phyloP scores from a whole-genome alignment of 225 moss, liverwort and hornwort species.

The Thuidium tamariscinum region DNA sequence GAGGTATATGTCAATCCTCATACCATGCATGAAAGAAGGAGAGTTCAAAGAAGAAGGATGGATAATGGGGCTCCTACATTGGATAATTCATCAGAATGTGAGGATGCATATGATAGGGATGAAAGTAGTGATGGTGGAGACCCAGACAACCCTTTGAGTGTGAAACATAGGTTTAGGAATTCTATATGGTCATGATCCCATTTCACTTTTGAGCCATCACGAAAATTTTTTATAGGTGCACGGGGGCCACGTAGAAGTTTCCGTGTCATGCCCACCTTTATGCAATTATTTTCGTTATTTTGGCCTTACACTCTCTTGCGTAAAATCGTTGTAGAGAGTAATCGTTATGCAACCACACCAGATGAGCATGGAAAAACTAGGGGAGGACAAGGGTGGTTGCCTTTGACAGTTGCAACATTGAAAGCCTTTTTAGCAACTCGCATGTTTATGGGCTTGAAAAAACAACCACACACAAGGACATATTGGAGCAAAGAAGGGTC shows the following conservation, averaged over 20 bases:
- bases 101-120: neutral
- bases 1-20: too few relatives aligned
- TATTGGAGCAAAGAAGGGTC: too few relatives aligned
- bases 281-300: too few relatives aligned
- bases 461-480: too few relatives aligned
- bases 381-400: too few relatives aligned
- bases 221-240: fast-evolving
- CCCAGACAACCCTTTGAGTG: neutral
- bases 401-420: too few relatives aligned
- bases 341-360: too few relatives aligned
- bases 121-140: neutral
- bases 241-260: fast-evolving
- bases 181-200: neutral
- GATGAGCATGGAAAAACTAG: neutral
- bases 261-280: fast-evolving
- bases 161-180: neutral
- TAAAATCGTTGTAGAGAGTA: neutral
- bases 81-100: neutral
- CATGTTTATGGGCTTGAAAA: too few relatives aligned
- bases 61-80: neutral
- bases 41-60: neutral
- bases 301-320: neutral
- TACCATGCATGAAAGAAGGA: too few relatives aligned
- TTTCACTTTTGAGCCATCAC: neutral
- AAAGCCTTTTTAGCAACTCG: too few relatives aligned